A percentile compares a stretch with the other conserved stretches of the same genome.
Conservation (phyloP, 805 yeast species). For the Tetrapisispora pingtungensis region DNA sequence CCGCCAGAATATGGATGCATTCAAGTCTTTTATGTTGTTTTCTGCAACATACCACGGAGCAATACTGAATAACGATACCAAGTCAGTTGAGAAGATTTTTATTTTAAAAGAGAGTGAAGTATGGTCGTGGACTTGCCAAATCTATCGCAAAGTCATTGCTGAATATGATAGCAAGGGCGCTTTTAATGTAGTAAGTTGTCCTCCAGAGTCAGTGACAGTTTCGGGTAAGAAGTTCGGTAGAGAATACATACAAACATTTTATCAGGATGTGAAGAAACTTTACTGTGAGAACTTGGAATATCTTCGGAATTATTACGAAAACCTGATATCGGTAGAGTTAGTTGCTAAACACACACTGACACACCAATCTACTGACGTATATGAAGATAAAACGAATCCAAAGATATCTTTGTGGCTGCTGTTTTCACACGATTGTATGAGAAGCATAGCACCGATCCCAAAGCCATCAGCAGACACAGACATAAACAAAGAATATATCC, state of each 20-base stretch:
- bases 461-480: neutral
- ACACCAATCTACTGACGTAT: neutral
- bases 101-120: neutral
- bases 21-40: no score
- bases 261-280: neutral
- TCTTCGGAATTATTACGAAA: neutral
- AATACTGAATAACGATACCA: no score
- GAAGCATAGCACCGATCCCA: neutral
- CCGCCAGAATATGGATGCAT: no score
- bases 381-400: neutral
- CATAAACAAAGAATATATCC: neutral
- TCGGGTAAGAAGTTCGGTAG: neutral
- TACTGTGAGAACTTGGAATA: neutral
- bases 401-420: neutral
- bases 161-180: neutral
- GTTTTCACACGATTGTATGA: neutral
- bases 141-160: neutral
- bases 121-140: neutral
- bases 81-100: no score
- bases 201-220: neutral
- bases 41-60: no score
- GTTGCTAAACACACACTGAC: neutral
- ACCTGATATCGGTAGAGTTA: neutral
- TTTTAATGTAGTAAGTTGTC: neutral
- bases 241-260: neutral